Evolutionary conservation across 305 asterid genomes (phyloP).

Genomic region (Fraxinus platypoda): DNA sequence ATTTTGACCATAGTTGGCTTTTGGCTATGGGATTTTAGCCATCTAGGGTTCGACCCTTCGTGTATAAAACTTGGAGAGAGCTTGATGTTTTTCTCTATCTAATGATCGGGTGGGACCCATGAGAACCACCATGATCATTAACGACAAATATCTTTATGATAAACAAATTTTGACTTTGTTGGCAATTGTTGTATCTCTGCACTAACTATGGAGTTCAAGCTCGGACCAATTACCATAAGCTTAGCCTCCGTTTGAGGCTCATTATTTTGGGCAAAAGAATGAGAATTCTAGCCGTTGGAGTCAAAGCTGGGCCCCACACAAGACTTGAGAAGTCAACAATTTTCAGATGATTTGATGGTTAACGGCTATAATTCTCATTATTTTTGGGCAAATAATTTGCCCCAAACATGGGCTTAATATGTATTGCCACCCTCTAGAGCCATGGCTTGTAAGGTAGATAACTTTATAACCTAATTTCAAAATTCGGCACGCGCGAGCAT

Average conservation of each 20-base stretch:
- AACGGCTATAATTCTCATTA: too few species aligned
- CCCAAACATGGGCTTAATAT: too few species aligned
- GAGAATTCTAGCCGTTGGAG: too few species aligned
- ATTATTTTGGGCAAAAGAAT: too few species aligned
- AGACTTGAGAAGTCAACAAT: too few species aligned
- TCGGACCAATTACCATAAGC: background rate
- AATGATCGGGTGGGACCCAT: background rate
- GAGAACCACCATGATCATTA: background rate
- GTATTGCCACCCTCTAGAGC: background rate
- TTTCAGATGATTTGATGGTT: too few species aligned
- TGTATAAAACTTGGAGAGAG: background rate
- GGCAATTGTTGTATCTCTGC: background rate
- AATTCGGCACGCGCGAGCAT: background rate
- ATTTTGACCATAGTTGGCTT: background rate
- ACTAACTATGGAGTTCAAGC: background rate
- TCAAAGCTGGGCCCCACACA: too few species aligned
- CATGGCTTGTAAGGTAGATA: background rate
- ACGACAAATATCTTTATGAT: background rate
- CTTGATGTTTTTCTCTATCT: background rate
- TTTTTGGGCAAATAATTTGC: too few species aligned
- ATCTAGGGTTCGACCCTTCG: background rate
- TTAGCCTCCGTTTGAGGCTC: too few species aligned
- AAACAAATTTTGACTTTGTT: background rate
- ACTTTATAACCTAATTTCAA: background rate
- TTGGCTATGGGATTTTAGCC: background rate